Evolutionary conservation across 139 green algal genomes (phyloP).

Genomic region (Chlamydomonas applanata): DNA sequence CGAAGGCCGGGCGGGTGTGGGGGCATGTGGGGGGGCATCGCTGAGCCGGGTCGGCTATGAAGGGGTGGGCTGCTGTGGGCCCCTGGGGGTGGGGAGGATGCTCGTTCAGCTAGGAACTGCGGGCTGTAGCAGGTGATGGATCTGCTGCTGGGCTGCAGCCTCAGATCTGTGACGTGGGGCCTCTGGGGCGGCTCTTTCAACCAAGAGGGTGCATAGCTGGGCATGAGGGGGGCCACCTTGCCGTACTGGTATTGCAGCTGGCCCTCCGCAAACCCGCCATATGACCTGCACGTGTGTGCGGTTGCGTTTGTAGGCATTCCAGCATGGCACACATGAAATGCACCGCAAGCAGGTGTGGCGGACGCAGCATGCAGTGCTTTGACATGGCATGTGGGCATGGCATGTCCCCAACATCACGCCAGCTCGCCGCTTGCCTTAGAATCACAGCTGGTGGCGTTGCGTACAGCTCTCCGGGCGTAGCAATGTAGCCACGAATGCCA

Average conservation of each 20-base stretch:
- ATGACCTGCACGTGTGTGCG: background rate
- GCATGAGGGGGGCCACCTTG: conserved; percentile 8
- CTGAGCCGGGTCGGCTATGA: background rate
- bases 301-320: background rate
- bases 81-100: background rate
- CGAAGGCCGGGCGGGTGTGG: background rate
- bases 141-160: background rate
- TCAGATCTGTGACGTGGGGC: background rate
- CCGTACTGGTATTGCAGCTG: conserved; percentile 17
- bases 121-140: conserved; percentile 16
- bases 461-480: background rate
- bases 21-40: background rate
- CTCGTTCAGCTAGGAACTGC: background rate
- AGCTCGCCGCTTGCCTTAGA: background rate
- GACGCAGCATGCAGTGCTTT: background rate
- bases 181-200: conserved; percentile 13
- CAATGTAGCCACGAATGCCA: background rate
- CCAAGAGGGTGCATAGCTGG: conserved; percentile 9
- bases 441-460: background rate
- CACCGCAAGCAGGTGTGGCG: background rate
- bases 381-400: background rate
- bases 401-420: background rate
- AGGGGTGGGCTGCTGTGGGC: background rate
- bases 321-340: background rate
- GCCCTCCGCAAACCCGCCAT: conserved; percentile 9